A percentile compares a stretch with the other conserved stretches of the same genome.
phyloP scores from a whole-genome alignment of 148 eudicot species.

The Vaccinium myrtillus region DNA sequence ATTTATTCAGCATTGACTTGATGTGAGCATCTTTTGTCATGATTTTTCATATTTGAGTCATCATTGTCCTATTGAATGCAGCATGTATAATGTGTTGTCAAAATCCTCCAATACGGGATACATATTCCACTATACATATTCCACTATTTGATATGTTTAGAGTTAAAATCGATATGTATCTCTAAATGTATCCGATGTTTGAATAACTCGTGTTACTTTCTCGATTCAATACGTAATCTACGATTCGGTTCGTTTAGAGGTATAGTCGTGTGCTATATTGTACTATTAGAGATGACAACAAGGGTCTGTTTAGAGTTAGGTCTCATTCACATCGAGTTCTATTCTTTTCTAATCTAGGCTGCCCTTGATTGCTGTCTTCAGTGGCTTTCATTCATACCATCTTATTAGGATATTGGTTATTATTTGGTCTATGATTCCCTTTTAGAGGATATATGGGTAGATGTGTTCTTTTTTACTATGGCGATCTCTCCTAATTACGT shows the following conservation, averaged over 20 bases:
- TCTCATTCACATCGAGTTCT: neutral
- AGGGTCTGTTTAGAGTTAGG: neutral
- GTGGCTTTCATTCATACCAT: neutral
- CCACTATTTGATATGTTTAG: neutral
- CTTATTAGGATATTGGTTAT: neutral
- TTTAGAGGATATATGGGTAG: neutral
- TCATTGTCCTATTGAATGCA: neutral
- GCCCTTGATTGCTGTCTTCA: constrained; percentile 3
- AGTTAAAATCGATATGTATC: neutral
- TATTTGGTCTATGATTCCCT: neutral
- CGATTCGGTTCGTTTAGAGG: neutral
- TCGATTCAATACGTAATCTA: neutral
- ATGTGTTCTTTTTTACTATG: neutral
- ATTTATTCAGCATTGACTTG: neutral
- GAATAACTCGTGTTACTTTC: neutral
- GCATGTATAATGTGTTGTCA: neutral
- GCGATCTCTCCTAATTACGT: neutral
- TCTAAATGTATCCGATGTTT: neutral
- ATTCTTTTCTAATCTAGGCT: neutral
- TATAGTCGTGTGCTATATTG: neutral
- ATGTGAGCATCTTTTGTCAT: constrained; percentile 6
- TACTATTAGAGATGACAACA: neutral
- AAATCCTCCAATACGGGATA: neutral
- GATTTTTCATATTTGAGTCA: neutral
- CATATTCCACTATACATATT: neutral